Base-by-base conservation (phyloP, 371 early-diverging fungal species). In the Rhizopus delemar region DNA sequence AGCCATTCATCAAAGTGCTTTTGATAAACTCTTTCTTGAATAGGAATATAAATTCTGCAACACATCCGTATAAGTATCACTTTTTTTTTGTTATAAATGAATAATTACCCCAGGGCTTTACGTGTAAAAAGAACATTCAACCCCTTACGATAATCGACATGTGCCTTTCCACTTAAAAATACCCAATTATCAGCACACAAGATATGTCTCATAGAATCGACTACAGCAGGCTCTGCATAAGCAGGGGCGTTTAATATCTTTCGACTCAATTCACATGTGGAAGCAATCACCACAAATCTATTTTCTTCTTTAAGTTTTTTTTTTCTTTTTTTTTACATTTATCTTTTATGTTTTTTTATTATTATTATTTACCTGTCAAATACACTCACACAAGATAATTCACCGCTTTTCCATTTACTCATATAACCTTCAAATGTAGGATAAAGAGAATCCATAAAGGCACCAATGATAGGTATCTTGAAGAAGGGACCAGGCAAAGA, bases 381-480 rank as follows among this genome's bases (percentile, higher is more conserved):
- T 13, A 80, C 81, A 53, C 75, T 68, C 46, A 80, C 81, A 56
- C 81, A 80, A 36, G 78, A 77, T n/a, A 80, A 63, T 36, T 75
- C 77, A 35, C 81, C 81, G 63, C 81, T 80, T 63, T 77, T 80
- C 81, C 81, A 80, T 53, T 80, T 80, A 53, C 64, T 67, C 73
- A 80, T 73, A 34, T 80, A 80, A 6, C 81, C 81, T 53, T 80
- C 81, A 66, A 80, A 80, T 6, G 81, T 80, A 38, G 81, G 81
- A 46, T 80, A 70, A n/a, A 80, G 65, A 31, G 81, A 80, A 49
- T 80, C 81, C 57, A 74, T 68, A 41, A 80, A 74, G n/a, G 81
- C 77, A 51, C 81, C 81, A 46, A 80, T 80, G 50, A 80, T 71
- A 31, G 81, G 81, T 33, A 77, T 72, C 54, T 80, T 80, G 45